Base-by-base conservation (phyloP, 257 asterid species). In the Agastache rugosa region DNA sequence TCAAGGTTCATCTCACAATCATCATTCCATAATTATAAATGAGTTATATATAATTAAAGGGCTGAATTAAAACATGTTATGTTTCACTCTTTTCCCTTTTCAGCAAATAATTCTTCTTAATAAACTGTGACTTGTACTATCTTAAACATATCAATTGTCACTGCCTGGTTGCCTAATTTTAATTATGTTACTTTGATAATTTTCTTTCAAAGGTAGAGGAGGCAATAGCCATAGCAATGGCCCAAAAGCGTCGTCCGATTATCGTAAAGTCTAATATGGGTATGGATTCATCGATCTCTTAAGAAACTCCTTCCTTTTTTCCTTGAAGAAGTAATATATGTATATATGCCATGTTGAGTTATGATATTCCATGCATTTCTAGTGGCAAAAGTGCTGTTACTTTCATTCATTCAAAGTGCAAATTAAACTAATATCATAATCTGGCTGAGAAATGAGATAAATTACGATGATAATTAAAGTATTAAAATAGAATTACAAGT, bases 191-290 rank as follows among this genome's bases (percentile, higher is more conserved):
- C 27, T 19, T 41, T 45, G 61, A 37, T 55, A 23, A 67, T 56
- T 41, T 59, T 73, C 22, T 78, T 65, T 63, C 72, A 25, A 82
- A 91, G 97, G 95, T 92, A 22, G 99, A 92, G 85, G 99, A 88
- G 81, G 93, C 97, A 55, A 51, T 92, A 79, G 96, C 97, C 11
- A 75, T 94, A 76, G 79, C 99, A 78, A 81, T 95, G 93, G 97
- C 98, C 73, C 95, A 78, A 72, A 83, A 82, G 64, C 90, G 98
- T 60, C 88, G 92, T 50, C 88, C 89, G 47, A 67, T 59, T 77
- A 68, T 79, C 31, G 15, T 84, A 47, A 93, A 70, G 85, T 80
- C 84, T 39, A 75, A 76, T 71, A 66, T 80, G 71, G 96, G 94
- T 91, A 78, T 7, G 42, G 27, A 22, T 62, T 70, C 42, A 58